Base-by-base conservation (phyloP, 331 rosid genomes). In the Telfairia occidentalis region DNA sequence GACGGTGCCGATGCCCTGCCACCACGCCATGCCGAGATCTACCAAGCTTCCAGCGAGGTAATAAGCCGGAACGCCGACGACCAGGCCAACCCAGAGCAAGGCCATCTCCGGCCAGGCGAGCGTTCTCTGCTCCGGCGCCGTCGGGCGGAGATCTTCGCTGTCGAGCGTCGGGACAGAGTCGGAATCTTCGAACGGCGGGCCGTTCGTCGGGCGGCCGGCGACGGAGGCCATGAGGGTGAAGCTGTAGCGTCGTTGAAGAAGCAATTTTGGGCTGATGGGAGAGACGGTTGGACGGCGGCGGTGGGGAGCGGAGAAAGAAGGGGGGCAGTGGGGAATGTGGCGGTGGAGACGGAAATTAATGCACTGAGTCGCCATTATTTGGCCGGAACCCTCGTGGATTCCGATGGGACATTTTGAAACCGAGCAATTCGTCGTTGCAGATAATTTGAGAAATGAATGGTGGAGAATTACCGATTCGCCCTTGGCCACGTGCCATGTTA, bases 21-120 rank as follows among this genome's bases (percentile, higher is more conserved):
- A 92, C 98, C 98, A 92, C 10, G 98, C 86, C 98, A 92, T 92
- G 0, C 98, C 98, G 18, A 92, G 92, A 13, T 92, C 96, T 16
- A 92, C 96, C 1, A 92, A 84, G 63, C 91, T 87, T 0, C 98
- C 96, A 4, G 96, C 98, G 21, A 92, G 83, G 81, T 92, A 92
- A 58, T 89, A 90, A 2, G 98, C 48, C 11, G 98, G 98, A 19
- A 92, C 96, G 13, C 96, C 98, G 67, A 92, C 96, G 18, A 92
- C 96, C 15, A 92, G 89, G 0, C 96, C 96, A 1, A 90, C 57
- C 96, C 98, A 92, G 3, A 92, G 87, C 73, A 82, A 54, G 0
- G 92, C 88, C 82, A 92, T 81, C 50, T 92, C 98, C 61, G 82
- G 85, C 76, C 89, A 77, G 7, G 96, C 77, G 9, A 92, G 83